Evolutionary conservation across 768 basidiomycete species (phyloP).

Genomic region (Lactarius evosmus): DNA sequence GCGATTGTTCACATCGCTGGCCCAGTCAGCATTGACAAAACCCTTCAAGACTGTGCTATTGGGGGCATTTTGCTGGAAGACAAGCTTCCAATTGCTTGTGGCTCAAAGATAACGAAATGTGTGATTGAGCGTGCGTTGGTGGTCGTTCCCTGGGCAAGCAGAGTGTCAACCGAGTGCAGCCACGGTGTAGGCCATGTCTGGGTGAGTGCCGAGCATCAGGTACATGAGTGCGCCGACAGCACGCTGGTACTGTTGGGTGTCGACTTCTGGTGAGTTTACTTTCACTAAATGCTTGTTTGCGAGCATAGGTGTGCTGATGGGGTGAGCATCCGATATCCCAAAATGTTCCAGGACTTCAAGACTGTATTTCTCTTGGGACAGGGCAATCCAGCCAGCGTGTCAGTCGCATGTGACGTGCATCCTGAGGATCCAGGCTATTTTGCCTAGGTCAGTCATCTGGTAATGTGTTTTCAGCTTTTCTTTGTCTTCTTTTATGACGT

Average conservation of each 20-base stretch:
- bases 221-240: too few relatives aligned
- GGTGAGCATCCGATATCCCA: neutral
- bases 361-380: neutral
- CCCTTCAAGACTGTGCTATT: rapidly evolving
- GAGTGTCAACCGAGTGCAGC: too few relatives aligned
- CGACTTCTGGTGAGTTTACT: neutral
- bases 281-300: neutral
- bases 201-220: too few relatives aligned
- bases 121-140: too few relatives aligned
- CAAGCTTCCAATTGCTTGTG: conserved; percentile 23
- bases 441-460: too few relatives aligned
- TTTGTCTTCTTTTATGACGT: too few relatives aligned
- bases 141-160: too few relatives aligned
- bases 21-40: neutral
- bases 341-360: neutral
- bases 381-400: neutral
- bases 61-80: conserved; percentile 19
- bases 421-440: too few relatives aligned
- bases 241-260: neutral
- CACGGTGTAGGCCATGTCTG: too few relatives aligned
- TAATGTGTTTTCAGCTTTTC: too few relatives aligned
- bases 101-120: too few relatives aligned
- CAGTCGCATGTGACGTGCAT: neutral
- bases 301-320: neutral
- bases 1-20: too few relatives aligned